Conservation (phyloP, 2,329 filamentous ascomycete species). For the Ceratocystiopsis sp. region DNA sequence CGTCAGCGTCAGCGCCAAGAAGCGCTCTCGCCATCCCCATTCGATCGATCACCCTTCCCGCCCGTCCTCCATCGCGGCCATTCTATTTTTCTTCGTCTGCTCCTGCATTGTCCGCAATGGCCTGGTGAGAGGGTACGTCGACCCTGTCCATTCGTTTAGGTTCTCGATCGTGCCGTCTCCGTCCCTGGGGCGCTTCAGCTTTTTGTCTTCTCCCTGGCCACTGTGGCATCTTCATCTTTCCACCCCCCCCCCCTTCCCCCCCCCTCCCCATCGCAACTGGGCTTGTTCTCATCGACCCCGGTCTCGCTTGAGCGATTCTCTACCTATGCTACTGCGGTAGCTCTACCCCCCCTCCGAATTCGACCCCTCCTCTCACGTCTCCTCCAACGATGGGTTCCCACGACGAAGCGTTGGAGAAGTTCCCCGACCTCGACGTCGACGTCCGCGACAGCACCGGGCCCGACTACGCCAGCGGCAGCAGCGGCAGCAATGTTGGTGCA, state of each 20-base stretch:
- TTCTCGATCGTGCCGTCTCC: too few relatives aligned
- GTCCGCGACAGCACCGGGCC: conserved; percentile 1
- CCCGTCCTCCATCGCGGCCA: too few relatives aligned
- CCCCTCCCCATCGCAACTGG: neutral
- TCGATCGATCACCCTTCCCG: too few relatives aligned
- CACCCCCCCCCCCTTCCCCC: neutral
- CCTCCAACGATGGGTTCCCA: conserved; percentile 7
- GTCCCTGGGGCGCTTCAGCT: neutral
- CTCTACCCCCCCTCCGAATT: too few relatives aligned
- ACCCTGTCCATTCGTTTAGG: conserved; percentile 5
- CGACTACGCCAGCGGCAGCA: conserved; percentile 8
- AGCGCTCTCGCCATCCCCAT: too few relatives aligned
- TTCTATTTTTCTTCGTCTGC: too few relatives aligned
- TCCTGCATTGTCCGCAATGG: conserved; percentile 1
- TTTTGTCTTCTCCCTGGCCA: neutral
- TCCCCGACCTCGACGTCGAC: conserved; percentile 34
- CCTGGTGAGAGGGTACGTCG: neutral
- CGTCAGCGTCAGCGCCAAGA: too few relatives aligned
- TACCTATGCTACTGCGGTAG: too few relatives aligned
- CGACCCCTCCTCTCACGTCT: neutral
- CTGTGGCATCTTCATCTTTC: neutral
- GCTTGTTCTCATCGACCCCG: too few relatives aligned
- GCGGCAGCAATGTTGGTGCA: neutral
- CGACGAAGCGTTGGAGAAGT: conserved; percentile 31
- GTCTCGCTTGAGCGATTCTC: too few relatives aligned